Evolutionary conservation across 345 rosid species (phyloP).

Genomic region (Pugionium cornutum): DNA sequence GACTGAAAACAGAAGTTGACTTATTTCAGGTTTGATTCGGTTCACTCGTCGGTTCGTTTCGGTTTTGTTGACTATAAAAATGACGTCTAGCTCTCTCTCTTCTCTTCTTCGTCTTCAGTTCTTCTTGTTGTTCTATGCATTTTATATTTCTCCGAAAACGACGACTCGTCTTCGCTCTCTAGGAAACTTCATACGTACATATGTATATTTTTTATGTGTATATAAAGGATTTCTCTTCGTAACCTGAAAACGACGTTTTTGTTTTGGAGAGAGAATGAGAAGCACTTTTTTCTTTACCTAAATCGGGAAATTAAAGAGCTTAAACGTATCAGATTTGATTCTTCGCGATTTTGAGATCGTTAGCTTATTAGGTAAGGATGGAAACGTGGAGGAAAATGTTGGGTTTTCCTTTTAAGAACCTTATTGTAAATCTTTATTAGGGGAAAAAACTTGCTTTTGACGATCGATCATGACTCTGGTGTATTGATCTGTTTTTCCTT

Average conservation of each 20-base stretch:
- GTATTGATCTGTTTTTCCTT: constrained; percentile 32
- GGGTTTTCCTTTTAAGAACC: too few species aligned
- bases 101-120: neutral
- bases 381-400: neutral
- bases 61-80: constrained; percentile 15
- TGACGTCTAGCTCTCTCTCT: constrained; percentile 10
- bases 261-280: constrained; percentile 19
- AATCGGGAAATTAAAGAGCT: constrained; percentile 25
- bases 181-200: constrained; percentile 17
- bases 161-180: constrained; percentile 40
- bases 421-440: neutral
- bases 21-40: constrained; percentile 9
- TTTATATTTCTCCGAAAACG: constrained; percentile 30
- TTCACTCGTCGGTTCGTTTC: constrained; percentile 17
- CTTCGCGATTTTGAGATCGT: constrained; percentile 23
- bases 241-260: constrained; percentile 41
- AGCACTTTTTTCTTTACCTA: constrained; percentile 28
- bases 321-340: constrained; percentile 2
- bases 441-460: neutral
- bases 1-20: neutral
- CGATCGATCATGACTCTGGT: constrained; percentile 19
- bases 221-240: constrained; percentile 39
- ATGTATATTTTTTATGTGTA: constrained; percentile 7
- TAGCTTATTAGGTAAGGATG: constrained; percentile 28
- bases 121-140: too few species aligned